A percentile compares a stretch with the other conserved stretches of the same genome.
phyloP scores from a whole-genome alignment of 2,329 filamentous ascomycete genomes.

The Neofusicoccum laricinum region DNA sequence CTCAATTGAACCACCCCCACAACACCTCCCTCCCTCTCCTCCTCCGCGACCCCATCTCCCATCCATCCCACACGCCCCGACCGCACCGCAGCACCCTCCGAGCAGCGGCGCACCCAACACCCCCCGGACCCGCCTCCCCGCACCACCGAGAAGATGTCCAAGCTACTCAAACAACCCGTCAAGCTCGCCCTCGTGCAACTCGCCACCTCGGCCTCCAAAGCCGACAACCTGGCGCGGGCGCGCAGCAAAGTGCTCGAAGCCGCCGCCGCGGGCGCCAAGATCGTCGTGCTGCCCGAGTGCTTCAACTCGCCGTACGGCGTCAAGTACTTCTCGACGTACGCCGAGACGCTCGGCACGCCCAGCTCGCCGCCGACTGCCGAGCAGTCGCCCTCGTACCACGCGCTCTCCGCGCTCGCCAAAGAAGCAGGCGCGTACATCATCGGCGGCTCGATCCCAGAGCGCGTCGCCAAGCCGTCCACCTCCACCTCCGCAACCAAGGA shows the following conservation, averaged over 20 bases:
- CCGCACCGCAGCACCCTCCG: no score
- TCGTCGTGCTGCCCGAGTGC: conserved; percentile 94
- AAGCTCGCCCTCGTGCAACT: conserved; percentile 50
- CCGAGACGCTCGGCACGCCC: conserved; percentile 67
- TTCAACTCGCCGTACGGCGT: conserved; percentile 98
- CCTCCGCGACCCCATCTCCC: not conserved
- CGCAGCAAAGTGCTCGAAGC: conserved; percentile 81
- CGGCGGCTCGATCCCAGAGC: conserved; percentile 90
- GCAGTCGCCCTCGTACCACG: conserved; percentile 47
- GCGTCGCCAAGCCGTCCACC: conserved; percentile 51
- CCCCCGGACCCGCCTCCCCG: no score
- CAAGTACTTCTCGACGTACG: conserved; percentile 86
- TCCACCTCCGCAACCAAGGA: not conserved
- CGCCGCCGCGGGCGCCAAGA: conserved; percentile 68
- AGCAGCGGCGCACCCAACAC: not conserved
- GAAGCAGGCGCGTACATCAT: conserved; percentile 79
- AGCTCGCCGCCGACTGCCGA: conserved; percentile 63
- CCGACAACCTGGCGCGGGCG: conserved; percentile 77
- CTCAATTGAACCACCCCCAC: not conserved
- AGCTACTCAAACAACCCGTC: conserved; percentile 35
- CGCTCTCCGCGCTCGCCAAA: conserved; percentile 73
- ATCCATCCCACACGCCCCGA: not conserved
- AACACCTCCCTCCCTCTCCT: no score
- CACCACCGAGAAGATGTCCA: not conserved
- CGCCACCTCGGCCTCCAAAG: conserved; percentile 65